Percentiles rank a stretch among this genome's conserved stretches.
phyloP scores from a whole-genome alignment of 139 green algal species.

The Monoraphidium neglectum region DNA sequence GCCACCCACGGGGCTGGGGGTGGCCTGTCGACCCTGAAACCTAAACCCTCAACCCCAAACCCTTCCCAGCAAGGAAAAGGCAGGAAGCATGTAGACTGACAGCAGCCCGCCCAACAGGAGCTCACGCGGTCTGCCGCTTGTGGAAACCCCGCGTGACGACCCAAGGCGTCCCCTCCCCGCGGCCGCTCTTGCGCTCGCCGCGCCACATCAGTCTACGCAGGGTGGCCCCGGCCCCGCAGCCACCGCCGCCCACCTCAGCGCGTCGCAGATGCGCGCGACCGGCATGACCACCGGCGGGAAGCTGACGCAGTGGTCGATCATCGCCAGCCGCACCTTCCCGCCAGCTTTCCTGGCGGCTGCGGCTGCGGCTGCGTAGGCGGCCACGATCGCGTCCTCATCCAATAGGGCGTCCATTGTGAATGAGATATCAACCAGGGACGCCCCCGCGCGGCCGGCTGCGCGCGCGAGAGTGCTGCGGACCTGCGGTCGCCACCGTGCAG shows the following conservation, averaged over 20 bases:
- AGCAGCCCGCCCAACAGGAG: too few relatives aligned
- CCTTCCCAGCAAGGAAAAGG: too few relatives aligned
- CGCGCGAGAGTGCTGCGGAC: slow-evolving; percentile 36
- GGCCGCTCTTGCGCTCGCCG: too few relatives aligned
- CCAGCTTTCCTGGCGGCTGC: neutral
- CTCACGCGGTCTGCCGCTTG: too few relatives aligned
- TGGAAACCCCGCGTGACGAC: too few relatives aligned
- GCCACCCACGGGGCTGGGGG: too few relatives aligned
- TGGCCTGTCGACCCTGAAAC: too few relatives aligned
- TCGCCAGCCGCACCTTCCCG: slow-evolving; percentile 36
- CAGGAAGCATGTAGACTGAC: too few relatives aligned
- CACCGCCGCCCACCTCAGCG: slow-evolving; percentile 27
- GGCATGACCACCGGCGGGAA: slow-evolving; percentile 61
- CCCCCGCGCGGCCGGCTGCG: slow-evolving; percentile 28
- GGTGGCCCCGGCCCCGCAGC: too few relatives aligned
- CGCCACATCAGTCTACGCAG: too few relatives aligned
- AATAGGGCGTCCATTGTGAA: slow-evolving; percentile 38
- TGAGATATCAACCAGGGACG: slow-evolving; percentile 54
- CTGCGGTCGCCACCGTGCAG: slow-evolving; percentile 1
- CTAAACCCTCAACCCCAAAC: too few relatives aligned
- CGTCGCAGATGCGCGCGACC: slow-evolving; percentile 37
- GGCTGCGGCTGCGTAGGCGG: neutral
- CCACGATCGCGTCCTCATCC: slow-evolving; percentile 15
- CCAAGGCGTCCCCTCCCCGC: too few relatives aligned
- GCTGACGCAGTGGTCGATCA: slow-evolving; percentile 64